Evolutionary conservation across 805 yeast genomes (phyloP).

Genomic region (Cyberlindnera suaveolens): DNA sequence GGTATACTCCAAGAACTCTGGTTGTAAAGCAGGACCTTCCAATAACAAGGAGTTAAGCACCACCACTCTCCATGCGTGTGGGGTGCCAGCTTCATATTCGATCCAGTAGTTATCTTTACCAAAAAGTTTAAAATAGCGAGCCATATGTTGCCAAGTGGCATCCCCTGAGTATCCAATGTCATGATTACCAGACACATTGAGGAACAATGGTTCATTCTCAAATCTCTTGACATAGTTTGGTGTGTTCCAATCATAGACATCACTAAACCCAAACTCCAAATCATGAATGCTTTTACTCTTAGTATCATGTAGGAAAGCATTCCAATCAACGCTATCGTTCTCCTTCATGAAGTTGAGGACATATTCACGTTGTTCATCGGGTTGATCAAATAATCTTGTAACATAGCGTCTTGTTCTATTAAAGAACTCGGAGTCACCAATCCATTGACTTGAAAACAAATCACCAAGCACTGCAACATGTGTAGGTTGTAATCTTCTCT

Average conservation of each 20-base stretch:
- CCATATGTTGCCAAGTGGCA: conserved; percentile 85
- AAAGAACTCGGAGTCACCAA: conserved; percentile 77
- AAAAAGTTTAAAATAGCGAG: conserved; percentile 64
- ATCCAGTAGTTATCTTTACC: conserved; percentile 85
- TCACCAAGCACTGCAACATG: conserved; percentile 92
- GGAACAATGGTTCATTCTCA: conserved; percentile 55
- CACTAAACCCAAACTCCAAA: conserved; percentile 44
- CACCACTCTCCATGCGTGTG: conserved; percentile 83
- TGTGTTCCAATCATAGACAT: conserved; percentile 64
- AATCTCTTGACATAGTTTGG: conserved; percentile 23
- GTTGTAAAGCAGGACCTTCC: conserved; percentile 87
- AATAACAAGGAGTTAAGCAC: conserved; percentile 76
- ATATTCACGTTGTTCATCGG: conserved; percentile 40
- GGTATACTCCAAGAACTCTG: conserved; percentile 57
- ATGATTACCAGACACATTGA: conserved; percentile 90
- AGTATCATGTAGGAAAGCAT: conserved; percentile 31
- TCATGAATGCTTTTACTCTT: conserved; percentile 28
- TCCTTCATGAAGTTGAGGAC: conserved; percentile 40
- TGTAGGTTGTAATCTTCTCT: conserved; percentile 57
- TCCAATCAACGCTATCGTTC: conserved; percentile 55
- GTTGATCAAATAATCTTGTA: conserved; percentile 61
- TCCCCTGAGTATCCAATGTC: conserved; percentile 96
- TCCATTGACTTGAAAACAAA: conserved; percentile 92
- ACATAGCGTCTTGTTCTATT: conserved; percentile 71
- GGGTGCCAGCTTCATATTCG: conserved; percentile 55